Percentiles rank a stretch among this genome's conserved stretches.
These are phyloP conservation scores for Syncephalis plumigaleata DNA, from an alignment of 371 early-diverging fungal genomes.

Conservation along the genomic window DNA sequence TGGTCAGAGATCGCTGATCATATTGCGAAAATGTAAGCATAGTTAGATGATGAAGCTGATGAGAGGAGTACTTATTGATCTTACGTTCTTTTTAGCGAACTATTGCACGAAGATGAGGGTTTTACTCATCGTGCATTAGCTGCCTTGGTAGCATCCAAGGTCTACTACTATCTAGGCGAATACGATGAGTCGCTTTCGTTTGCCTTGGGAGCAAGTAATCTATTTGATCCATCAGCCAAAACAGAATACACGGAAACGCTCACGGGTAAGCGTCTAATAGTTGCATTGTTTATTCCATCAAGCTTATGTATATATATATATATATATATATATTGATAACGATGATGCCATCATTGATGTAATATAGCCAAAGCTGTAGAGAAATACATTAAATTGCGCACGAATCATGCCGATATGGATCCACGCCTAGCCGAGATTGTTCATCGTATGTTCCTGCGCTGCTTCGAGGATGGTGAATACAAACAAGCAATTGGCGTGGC, in stretches of 20 bases:
- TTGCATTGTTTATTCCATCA: not conserved
- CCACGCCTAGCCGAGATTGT: constrained; percentile 70
- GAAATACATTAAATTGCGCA: constrained; percentile 69
- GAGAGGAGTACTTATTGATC: not conserved
- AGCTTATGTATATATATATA: no score
- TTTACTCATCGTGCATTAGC: constrained; percentile 79
- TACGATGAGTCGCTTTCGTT: constrained; percentile 86
- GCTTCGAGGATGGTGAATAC: constrained; percentile 70
- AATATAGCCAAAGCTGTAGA: constrained; percentile 74
- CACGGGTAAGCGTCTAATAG: constrained; percentile 35
- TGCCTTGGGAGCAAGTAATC: constrained; percentile 86
- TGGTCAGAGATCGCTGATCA: constrained; percentile 96
- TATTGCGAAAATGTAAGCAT: constrained; percentile 73
- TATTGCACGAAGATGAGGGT: constrained; percentile 75
- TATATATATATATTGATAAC: not conserved
- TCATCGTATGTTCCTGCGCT: constrained; percentile 83
- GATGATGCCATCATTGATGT: not conserved
- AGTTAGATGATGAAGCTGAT: not conserved
- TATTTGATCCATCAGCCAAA: constrained; percentile 61
- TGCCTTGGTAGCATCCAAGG: constrained; percentile 91
- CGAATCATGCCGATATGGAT: constrained; percentile 35
- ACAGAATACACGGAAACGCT: constrained; percentile 88
- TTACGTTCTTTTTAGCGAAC: constrained; percentile 36
- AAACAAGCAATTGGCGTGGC: constrained; percentile 92
- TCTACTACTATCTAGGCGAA: constrained; percentile 87